Evolutionary conservation across 306 rosid genomes (phyloP).

Genomic region (Trifolium subterraneum): DNA sequence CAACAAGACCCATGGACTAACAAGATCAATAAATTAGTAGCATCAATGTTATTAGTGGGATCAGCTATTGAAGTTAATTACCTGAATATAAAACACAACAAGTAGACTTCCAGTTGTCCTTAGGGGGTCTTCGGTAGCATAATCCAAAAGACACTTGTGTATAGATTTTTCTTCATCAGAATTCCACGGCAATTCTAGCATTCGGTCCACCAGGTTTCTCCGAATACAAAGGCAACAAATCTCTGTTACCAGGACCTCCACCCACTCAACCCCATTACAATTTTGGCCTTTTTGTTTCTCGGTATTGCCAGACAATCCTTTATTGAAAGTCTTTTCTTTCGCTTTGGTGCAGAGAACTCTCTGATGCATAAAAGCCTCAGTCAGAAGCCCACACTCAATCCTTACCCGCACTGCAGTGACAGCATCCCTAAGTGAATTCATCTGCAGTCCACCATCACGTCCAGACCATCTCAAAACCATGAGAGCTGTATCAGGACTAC

Average conservation of each 20-base stretch:
- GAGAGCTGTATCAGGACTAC: slow-evolving; percentile 85
- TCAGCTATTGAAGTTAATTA: slow-evolving; percentile 38
- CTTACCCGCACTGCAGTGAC: slow-evolving; percentile 95
- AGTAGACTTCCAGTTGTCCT: slow-evolving; percentile 87
- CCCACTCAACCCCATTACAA: slow-evolving; percentile 74
- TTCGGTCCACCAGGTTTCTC: slow-evolving; percentile 84
- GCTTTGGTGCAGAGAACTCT: slow-evolving; percentile 73
- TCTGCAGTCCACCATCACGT: slow-evolving; percentile 66
- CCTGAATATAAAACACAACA: slow-evolving; percentile 94
- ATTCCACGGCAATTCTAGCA: slow-evolving; percentile 96
- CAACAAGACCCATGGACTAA: slow-evolving; percentile 3
- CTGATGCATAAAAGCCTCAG: slow-evolving; percentile 94
- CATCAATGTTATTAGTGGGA: slow-evolving; percentile 25
- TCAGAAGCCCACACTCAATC: slow-evolving; percentile 94
- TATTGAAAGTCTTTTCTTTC: slow-evolving; percentile 63
- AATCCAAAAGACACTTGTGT: slow-evolving; percentile 84
- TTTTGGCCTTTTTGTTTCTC: slow-evolving; percentile 51
- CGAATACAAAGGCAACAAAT: slow-evolving; percentile 93
- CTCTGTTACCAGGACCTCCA: slow-evolving; percentile 86
- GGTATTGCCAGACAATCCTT: slow-evolving; percentile 51
- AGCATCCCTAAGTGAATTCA: slow-evolving; percentile 83
- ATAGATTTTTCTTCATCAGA: slow-evolving; percentile 89
- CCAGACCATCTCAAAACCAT: slow-evolving; percentile 96
- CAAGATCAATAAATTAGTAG: slow-evolving; percentile 34
- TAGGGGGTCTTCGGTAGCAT: slow-evolving; percentile 67